Evolutionary conservation across 2,329 filamentous ascomycete genomes (phyloP), one percentile per base, ranked within the genome.

Genomic region (Ophiocordyceps unilateralis): DNA sequence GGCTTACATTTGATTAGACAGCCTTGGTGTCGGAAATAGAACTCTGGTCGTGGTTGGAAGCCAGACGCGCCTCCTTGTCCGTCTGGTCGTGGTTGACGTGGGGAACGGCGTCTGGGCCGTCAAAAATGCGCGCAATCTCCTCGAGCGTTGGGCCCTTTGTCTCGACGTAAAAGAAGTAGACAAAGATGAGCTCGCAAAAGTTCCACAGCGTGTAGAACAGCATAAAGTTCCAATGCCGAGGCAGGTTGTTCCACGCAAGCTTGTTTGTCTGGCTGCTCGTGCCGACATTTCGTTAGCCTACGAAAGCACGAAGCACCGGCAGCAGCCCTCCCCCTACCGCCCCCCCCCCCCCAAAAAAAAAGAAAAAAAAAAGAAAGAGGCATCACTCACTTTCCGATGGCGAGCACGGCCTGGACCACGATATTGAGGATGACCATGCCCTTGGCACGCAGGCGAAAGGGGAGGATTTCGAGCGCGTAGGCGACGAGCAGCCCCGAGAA

Each of bases 141-240:
- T 83, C 80, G 1, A 84, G 73, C 2, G 78, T 83, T 0, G 77
- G 76, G 4, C 79, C 78, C 52, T 74, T 76, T 17, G 80, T 84
- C 63, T 85, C 80, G 44, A 80, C 69, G 55, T 78, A 80, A 57
- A 80, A 70, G 63, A 76, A 76, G 59, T 69, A 78, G 30, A 81
- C 74, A 50, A 80, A 78, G 40, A 72, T 47, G 39, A 79, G 61
- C 57, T 80, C 73, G 52, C 69, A 57, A 40, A 69, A 62, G 54
- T 79, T 71, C 76, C 76, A 80, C 44, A 75, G 56, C 20, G 73
- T 74, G 59, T 80, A 81, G 60, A 78, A 76, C 39, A 78, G 65
- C 66, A 76, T 79, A 44, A 81, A 72, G 58, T 79, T 69, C 72
- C 75, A 80, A 58, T 78, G 70, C 43, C 67, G 60, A 17, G 70